phyloP scores from a whole-genome alignment of 805 yeast species.

The Kodamaea hsintzibuensis region DNA sequence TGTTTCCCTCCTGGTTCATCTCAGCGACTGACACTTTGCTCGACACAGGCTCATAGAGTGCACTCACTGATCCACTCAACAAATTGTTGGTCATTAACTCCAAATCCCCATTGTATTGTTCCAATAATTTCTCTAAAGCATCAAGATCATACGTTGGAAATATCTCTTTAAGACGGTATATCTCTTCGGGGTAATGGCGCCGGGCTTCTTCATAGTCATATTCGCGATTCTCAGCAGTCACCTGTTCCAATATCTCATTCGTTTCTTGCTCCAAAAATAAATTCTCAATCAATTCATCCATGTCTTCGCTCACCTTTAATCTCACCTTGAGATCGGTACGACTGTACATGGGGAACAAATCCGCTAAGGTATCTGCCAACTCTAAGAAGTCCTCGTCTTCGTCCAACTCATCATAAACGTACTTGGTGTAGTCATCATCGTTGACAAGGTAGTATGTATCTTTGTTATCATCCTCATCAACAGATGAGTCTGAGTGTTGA shows the following conservation, averaged over 20 bases:
- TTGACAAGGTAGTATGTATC: conserved; percentile 7
- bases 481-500: background rate
- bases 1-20: conserved; percentile 4
- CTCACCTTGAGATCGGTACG: conserved; percentile 29
- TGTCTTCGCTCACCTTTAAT: conserved; percentile 21
- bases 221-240: conserved; percentile 6
- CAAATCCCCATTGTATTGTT: conserved; percentile 29
- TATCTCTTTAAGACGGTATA: conserved; percentile 36
- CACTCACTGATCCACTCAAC: conserved; percentile 8
- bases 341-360: conserved; percentile 27
- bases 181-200: conserved; percentile 14
- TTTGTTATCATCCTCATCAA: conserved; percentile 4
- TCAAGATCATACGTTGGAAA: conserved; percentile 44
- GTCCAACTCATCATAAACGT: conserved; percentile 17
- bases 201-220: conserved; percentile 1
- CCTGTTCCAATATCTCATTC: conserved; percentile 10
- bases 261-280: conserved; percentile 20
- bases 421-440: conserved; percentile 12
- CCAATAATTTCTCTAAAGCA: conserved; percentile 28
- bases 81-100: conserved; percentile 26
- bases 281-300: conserved; percentile 26
- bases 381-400: conserved; percentile 15
- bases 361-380: conserved; percentile 24
- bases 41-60: conserved; percentile 3
- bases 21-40: conserved; percentile 7